Evolutionary conservation across 139 green algal genomes (phyloP), one percentile per base, ranked within the genome.

Genomic region (Chlamydomonas sphaeroides): DNA sequence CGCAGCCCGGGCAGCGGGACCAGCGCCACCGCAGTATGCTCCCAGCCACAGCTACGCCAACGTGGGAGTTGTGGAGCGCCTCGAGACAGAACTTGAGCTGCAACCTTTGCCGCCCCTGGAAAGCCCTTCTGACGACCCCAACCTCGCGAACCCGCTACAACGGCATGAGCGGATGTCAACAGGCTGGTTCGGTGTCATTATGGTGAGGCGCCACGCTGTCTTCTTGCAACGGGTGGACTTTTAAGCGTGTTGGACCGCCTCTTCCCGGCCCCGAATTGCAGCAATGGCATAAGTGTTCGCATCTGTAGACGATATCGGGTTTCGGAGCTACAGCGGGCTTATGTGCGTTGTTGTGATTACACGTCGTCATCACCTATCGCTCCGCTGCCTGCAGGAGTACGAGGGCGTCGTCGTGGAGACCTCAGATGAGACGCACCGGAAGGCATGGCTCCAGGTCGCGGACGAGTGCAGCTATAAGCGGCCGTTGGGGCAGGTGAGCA

Each of bases 161-260:
- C 84, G 94, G 17, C 85, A 94, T 78, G 75, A 97, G 65, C 87
- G 94, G 0, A 72, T 98, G 42, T 84, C 91, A 33, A 96, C 94
- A 5, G 94, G 87, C 45, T 99, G 96, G 96, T 95, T 99, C 86
- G 96, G 96, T 28, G 95, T 96, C 0, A 94, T 99, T 41, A 83
- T 97, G 57, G 95, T 98, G 76, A 93, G 93, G n/a, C n/a, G n/a
- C n/a, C n/a, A n/a, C n/a, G n/a, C n/a, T n/a, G n/a, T n/a, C n/a
- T n/a, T n/a, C n/a, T n/a, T n/a, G n/a, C n/a, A n/a, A n/a, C n/a
- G n/a, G n/a, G n/a, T n/a, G n/a, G n/a, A n/a, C n/a, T n/a, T n/a
- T n/a, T n/a, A n/a, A n/a, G n/a, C n/a, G n/a, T n/a, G n/a, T n/a
- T n/a, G n/a, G n/a, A n/a, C n/a, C n/a, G n/a, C n/a, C n/a, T n/a